Percentiles rank a stretch among this genome's conserved stretches.
Conservation (phyloP, 108 stramenopile genomes). For the Stephanodiscus triporus region DNA sequence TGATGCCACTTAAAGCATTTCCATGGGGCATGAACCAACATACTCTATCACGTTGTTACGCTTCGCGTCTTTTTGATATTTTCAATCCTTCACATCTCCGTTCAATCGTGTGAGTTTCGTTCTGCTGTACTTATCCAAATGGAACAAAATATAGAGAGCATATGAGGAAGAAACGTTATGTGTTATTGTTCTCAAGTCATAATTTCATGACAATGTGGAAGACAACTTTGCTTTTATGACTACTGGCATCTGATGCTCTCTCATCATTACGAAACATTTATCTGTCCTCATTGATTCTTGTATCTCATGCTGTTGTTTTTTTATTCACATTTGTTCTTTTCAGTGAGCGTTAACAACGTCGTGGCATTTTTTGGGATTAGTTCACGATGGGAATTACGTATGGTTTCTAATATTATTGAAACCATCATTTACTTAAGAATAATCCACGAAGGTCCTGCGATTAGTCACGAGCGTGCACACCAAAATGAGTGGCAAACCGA, state of each 20-base stretch:
- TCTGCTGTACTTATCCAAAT: not conserved
- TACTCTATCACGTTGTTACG: not conserved
- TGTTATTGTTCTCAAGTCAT: constrained; percentile 7
- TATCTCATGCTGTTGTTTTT: not conserved
- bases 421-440: too few relatives aligned
- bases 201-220: constrained; percentile 10
- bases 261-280: not conserved
- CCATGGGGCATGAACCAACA: not conserved
- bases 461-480: too few relatives aligned
- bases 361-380: too few relatives aligned
- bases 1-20: not conserved
- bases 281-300: not conserved
- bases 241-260: constrained; percentile 22
- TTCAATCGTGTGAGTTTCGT: not conserved
- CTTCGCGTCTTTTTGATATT: not conserved
- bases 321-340: not conserved
- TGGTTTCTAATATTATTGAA: too few relatives aligned
- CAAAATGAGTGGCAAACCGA: too few relatives aligned
- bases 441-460: too few relatives aligned
- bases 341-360: too few relatives aligned
- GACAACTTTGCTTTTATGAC: constrained; percentile 7
- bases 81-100: not conserved
- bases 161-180: constrained; percentile 2
- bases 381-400: too few relatives aligned
- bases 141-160: not conserved